Evolutionary conservation across 2,329 filamentous ascomycete genomes (phyloP).

Genomic region (Claviceps cyperi): DNA sequence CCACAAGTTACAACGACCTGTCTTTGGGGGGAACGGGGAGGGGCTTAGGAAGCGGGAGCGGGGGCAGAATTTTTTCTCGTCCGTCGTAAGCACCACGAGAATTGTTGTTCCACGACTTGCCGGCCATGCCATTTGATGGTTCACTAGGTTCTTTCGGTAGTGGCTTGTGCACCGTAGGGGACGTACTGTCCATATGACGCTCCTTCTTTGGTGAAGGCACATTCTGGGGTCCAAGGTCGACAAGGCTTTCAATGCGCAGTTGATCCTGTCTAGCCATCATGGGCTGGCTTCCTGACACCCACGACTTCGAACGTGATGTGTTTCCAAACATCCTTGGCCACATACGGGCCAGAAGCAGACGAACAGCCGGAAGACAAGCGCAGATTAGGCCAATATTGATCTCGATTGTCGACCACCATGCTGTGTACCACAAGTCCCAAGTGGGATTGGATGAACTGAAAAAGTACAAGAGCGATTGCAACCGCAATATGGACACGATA

Average conservation of each 20-base stretch:
- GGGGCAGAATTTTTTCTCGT: neutral
- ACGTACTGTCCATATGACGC: neutral
- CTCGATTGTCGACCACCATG: conserved; percentile 6
- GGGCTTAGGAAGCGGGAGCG: neutral
- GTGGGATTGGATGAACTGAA: conserved; percentile 3
- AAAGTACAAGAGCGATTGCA: conserved; percentile 4
- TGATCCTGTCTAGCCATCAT: neutral
- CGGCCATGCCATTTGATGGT: neutral
- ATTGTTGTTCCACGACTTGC: no score
- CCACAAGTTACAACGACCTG: no score
- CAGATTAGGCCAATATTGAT: conserved; percentile 7
- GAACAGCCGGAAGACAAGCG: conserved; percentile 2
- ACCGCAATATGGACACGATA: conserved; percentile 5
- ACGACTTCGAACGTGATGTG: neutral
- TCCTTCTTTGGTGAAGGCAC: neutral
- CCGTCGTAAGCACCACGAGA: neutral
- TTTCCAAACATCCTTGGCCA: conserved; percentile 4
- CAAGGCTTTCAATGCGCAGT: neutral
- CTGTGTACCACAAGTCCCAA: conserved; percentile 4
- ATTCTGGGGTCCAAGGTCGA: neutral
- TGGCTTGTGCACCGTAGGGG: neutral
- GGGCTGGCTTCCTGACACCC: neutral
- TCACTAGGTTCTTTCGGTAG: neutral
- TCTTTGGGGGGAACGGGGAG: neutral
- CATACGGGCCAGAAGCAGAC: neutral